Base-by-base conservation (phyloP, 371 early-diverging fungal genomes). In the Rhizopus delemar region DNA sequence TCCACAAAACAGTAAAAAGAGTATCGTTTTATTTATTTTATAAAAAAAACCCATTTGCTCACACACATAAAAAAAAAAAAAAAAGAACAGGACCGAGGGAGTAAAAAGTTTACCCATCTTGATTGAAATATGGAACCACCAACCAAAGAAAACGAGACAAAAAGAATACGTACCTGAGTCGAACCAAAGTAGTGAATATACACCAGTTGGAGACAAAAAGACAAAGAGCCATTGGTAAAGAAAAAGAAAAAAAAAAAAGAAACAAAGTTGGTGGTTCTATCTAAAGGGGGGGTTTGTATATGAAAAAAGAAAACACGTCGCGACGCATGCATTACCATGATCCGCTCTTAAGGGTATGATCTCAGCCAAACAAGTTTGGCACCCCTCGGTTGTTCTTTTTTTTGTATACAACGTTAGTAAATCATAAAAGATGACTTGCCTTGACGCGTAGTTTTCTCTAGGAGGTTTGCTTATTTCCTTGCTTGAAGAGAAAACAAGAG, bases 281-380 rank as follows among this genome's bases (percentile, higher is more conserved):
- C 5, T 28, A 8, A 22, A 29, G 29, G 1, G 22, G 15, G 36
- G 8, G 22, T 22, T 22, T 33, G 51, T 16, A 32, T 45, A 55
- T 15, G 51, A 32, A 45, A 55, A 45, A 38, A 41, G 54, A 51
- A 39, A 57, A 66, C 57, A 67, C 65, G 67, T 75, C 69, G 66
- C 75, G 67, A 59, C 75, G 75, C 75, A 69, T 69, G 75, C 60
- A 71, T 71, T 75, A 71, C 58, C 72, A 69, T 69, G 75, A 62
- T 75, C 75, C 65, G 75, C 70, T 75, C 55, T 57, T 69, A 71
- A 72, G 75, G 69, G 72, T 71, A 51, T 68, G 46, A 66, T 74
- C 74, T 74, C 74, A 74, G 74, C 74, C 71, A 55, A 55, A 58
- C 32, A 8, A 38, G 38, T 53, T 54, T 46, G 61, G 66, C 66